Conservation (phyloP, 2,329 filamentous ascomycete genomes). For the Xylariaceae sp. region DNA sequence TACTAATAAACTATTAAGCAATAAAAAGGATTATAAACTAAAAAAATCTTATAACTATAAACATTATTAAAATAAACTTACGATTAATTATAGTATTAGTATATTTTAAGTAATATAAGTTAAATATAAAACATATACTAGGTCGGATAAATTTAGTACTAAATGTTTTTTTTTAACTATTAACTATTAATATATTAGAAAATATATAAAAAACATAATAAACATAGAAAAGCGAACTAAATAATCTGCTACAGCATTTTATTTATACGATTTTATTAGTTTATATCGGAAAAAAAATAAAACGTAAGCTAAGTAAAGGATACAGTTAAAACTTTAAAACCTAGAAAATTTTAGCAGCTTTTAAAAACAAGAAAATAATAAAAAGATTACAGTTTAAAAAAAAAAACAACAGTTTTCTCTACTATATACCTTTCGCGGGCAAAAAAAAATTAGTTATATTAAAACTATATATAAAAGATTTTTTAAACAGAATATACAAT, state of each 20-base stretch:
- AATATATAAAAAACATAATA: background rate
- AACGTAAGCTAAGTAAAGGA: background rate
- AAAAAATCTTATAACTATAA: background rate
- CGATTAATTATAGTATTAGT: background rate
- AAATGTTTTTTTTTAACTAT: background rate
- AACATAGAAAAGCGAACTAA: background rate
- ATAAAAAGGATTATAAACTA: background rate
- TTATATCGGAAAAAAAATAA: background rate
- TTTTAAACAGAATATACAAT: background rate
- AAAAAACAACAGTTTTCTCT: background rate
- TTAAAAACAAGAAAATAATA: too few species aligned
- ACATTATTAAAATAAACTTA: background rate
- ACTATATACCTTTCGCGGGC: background rate
- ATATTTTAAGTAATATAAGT: background rate
- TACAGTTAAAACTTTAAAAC: background rate
- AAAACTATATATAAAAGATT: background rate
- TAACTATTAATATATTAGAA: background rate
- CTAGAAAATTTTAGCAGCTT: background rate
- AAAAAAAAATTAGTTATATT: constrained; percentile 1
- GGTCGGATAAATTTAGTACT: background rate
- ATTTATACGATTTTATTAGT: background rate
- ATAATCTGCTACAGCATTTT: background rate
- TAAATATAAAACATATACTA: background rate
- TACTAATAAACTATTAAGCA: background rate
- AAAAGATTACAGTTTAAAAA: background rate